Base-by-base conservation (phyloP, 2,329 filamentous ascomycete species). In the Aspergillus sp. region DNA sequence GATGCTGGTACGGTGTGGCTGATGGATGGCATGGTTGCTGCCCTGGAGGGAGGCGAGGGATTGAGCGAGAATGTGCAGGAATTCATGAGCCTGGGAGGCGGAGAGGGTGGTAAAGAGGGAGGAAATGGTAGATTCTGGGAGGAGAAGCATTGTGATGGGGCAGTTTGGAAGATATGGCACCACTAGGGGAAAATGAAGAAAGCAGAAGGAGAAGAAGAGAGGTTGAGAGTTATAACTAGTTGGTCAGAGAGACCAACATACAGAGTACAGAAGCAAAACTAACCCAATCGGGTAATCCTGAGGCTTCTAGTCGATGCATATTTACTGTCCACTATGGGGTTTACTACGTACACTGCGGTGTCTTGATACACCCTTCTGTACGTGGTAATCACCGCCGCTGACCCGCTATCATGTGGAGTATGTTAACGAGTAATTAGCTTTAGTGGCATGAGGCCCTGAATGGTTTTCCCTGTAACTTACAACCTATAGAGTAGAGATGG, bases 1-100 rank as follows among this genome's bases (percentile, higher is more conserved):
- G 44, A 74, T 68, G 7, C 61, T 54, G 30, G 63, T 65, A 42
- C 72, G 66, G 5, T 72, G 61, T 2, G 71, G 71, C 49, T 74
- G 72, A 45, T 73, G 67, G 28, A 72, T 64, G 6, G 57, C 48
- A 40, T 60, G 6, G 36, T 59, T 9, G 62, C 50, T 5, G 62
- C 50, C 19, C 48, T 47, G 19, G 56, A 32, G 5, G 47, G 5
- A 51, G 51, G 12, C 1, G 19, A 74, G 59, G 4, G 61, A 56
- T 10, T 61, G 51, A 41, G 66, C 60, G 4, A 74, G 60, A 6
- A 56, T 47, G n/a, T 55, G 42, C 7, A 74, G 62, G 19, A 72
- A 63, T 7, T 49, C 52, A 33, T 59, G 59, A 48, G 64, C 65
- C 57, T 70, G 56, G 28, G 55, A 43, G 29, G 50, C 56, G 7